These are phyloP conservation scores for Dactylorhiza incarnata DNA, from an alignment of 106 monocot genomes.

Conservation along the genomic window DNA sequence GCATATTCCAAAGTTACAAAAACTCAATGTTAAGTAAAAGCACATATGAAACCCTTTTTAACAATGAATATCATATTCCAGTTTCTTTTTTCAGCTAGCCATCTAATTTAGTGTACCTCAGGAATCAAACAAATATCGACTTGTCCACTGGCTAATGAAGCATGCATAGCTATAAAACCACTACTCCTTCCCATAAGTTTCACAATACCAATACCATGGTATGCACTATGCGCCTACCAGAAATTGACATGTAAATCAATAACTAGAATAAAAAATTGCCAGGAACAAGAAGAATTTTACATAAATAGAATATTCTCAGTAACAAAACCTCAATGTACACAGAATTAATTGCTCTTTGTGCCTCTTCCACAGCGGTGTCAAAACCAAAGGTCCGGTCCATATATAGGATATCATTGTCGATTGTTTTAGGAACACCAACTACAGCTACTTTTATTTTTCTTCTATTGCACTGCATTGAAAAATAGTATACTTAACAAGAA, in stretches of 20 bases:
- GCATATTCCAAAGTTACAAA: background rate
- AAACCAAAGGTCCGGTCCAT: conserved; percentile 74
- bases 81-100: background rate
- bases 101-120: conserved; percentile 38
- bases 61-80: background rate
- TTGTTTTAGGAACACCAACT: conserved; percentile 61
- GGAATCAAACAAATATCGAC: conserved; percentile 88
- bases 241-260: background rate
- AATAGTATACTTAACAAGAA: background rate
- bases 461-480: conserved; percentile 39
- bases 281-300: background rate
- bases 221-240: conserved; percentile 73
- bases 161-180: conserved; percentile 95
- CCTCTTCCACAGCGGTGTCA: conserved; percentile 72
- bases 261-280: background rate
- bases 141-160: conserved; percentile 90
- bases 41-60: background rate
- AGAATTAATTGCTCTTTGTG: conserved; percentile 61
- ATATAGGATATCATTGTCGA: conserved; percentile 68
- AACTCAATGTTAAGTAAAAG: background rate
- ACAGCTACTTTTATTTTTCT: conserved; percentile 52
- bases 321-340: conserved; percentile 55
- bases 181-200: conserved; percentile 95
- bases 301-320: background rate
- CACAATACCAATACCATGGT: conserved; percentile 82